Evolutionary conservation across 2,329 filamentous ascomycete species (phyloP).

Genomic region (Aspergillus clavatus): DNA sequence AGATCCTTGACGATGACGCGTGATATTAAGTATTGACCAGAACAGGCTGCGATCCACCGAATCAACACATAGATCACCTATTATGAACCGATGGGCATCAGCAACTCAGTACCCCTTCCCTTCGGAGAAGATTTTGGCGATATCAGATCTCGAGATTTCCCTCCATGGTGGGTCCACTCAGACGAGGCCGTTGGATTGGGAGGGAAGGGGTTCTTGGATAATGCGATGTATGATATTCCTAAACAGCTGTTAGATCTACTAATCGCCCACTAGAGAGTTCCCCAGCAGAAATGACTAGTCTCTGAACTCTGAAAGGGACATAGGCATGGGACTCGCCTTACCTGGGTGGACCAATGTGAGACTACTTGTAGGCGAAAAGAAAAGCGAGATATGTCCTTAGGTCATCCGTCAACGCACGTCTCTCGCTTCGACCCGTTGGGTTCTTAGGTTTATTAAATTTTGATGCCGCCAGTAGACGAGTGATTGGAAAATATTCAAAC

Average conservation of each 20-base stretch:
- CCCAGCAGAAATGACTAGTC: neutral
- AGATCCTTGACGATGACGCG: neutral
- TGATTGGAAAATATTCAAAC: too few relatives aligned
- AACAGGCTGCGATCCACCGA: neutral
- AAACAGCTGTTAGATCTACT: slow-evolving; percentile 8
- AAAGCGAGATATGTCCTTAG: neutral
- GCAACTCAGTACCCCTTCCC: slow-evolving; percentile 1
- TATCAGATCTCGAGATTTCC: slow-evolving; percentile 20
- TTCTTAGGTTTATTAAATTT: neutral
- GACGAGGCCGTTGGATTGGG: slow-evolving; percentile 11
- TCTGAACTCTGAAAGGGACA: neutral
- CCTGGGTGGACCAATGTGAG: too few relatives aligned
- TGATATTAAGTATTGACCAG: neutral
- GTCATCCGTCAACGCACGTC: neutral
- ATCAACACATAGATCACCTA: neutral
- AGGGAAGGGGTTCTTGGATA: slow-evolving; percentile 9
- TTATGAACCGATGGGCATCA: neutral
- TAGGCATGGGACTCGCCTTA: neutral
- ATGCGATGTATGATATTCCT: slow-evolving; percentile 8
- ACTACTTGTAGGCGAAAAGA: too few relatives aligned
- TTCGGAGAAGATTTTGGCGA: slow-evolving; percentile 10
- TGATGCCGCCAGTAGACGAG: too few relatives aligned
- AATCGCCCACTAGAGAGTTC: neutral
- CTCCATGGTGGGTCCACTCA: slow-evolving; percentile 24
- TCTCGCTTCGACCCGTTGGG: neutral